phyloP scores from a whole-genome alignment of 371 early-diverging fungal species.

The Syncephalis fuscata region DNA sequence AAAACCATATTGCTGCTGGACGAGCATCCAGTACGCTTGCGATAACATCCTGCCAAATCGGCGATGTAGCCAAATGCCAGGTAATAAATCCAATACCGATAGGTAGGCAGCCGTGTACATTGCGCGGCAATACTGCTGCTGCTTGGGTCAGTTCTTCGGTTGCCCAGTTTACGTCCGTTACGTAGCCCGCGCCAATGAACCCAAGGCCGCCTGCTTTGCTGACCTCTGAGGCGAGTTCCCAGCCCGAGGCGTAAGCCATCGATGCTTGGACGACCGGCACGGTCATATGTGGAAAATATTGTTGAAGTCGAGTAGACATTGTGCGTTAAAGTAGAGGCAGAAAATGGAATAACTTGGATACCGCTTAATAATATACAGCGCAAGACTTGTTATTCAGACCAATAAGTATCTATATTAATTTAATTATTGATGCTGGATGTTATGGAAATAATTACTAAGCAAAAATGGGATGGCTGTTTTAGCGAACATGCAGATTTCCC shows the following conservation, averaged over 20 bases:
- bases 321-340: too few species aligned
- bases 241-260: conserved; percentile 5
- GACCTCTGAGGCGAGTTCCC: conserved; percentile 1
- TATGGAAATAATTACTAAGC: too few species aligned
- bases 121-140: background rate
- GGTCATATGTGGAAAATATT: too few species aligned
- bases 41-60: conserved; percentile 5
- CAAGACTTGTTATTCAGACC: too few species aligned
- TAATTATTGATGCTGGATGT: too few species aligned
- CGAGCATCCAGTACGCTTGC: conserved; percentile 7
- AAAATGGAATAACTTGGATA: too few species aligned
- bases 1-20: conserved; percentile 22
- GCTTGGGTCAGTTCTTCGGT: conserved; percentile 1
- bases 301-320: too few species aligned
- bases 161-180: background rate
- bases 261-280: conserved; percentile 6
- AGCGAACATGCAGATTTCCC: too few species aligned
- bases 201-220: conserved; percentile 6
- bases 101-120: conserved; percentile 1
- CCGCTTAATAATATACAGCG: too few species aligned
- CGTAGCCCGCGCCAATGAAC: conserved; percentile 5
- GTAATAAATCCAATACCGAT: conserved; percentile 18
- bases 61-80: conserved; percentile 12
- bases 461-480: too few species aligned
- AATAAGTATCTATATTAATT: too few species aligned